phyloP scores from a whole-genome alignment of 2,329 filamentous ascomycete species.

The Aspergillus melleus region DNA sequence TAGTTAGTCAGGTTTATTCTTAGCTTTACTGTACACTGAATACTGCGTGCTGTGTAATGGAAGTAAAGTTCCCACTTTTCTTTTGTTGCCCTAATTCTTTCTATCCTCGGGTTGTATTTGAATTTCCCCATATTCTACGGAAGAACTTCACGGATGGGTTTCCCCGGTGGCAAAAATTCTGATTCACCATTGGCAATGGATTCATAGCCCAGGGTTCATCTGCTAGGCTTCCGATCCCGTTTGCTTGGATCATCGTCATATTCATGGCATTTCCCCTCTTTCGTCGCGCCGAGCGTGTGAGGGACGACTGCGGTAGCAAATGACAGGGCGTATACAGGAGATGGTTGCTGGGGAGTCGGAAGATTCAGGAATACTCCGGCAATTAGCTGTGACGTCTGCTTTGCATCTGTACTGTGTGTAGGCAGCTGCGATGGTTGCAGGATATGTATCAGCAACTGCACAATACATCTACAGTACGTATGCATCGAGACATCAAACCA shows the following conservation, averaged over 20 bases:
- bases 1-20: conserved; percentile 12
- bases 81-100: too few species aligned
- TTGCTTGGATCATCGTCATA: not conserved
- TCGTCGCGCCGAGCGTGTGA: not conserved
- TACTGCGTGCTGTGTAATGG: too few species aligned
- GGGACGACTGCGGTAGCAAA: conserved; percentile 17
- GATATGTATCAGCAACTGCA: too few species aligned
- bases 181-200: too few species aligned
- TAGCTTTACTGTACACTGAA: too few species aligned
- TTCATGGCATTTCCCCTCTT: not conserved
- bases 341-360: conserved; percentile 23
- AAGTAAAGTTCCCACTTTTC: not conserved
- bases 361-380: conserved; percentile 30
- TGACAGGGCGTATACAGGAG: conserved; percentile 12
- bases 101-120: too few species aligned
- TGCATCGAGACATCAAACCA: too few species aligned
- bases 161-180: not conserved
- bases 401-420: not conserved
- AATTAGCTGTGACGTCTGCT: conserved; percentile 14
- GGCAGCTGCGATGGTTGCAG: not conserved
- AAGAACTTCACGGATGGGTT: too few species aligned
- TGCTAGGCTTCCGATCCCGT: not conserved
- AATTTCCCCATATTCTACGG: not conserved
- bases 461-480: too few species aligned
- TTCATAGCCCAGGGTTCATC: not conserved